These are phyloP conservation scores for Entoloma clypeatum DNA, from an alignment of 1,284 basidiomycete species.

Conservation along the genomic window DNA sequence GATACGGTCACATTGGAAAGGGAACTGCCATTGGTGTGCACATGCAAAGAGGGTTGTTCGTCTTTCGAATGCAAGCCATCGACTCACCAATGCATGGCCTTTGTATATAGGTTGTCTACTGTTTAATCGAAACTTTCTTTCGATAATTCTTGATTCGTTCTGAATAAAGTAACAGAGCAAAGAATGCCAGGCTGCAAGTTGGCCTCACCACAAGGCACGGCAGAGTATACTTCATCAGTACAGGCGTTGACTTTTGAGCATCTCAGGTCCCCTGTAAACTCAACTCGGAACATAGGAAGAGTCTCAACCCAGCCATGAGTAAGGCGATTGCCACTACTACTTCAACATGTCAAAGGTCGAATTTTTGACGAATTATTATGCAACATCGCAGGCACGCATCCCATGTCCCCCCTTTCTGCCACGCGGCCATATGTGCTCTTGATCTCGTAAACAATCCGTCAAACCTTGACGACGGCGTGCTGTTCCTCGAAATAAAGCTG, in stretches of 20 bases:
- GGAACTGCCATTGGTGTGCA: no score
- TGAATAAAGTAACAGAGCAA: constrained; percentile 16
- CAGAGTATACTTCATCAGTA: background rate
- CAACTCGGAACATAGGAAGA: constrained; percentile 15
- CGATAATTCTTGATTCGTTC: background rate
- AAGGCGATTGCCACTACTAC: constrained; percentile 16
- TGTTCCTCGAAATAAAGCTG: constrained; percentile 19
- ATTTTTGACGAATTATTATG: background rate
- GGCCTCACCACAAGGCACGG: constrained; percentile 24
- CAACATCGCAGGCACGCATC: constrained; percentile 16
- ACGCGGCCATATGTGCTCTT: constrained; percentile 23
- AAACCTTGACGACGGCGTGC: constrained; percentile 15
- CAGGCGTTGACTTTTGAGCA: constrained; percentile 2
- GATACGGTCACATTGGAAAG: no score
- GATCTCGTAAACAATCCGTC: constrained; percentile 19
- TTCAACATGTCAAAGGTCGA: constrained; percentile 25
- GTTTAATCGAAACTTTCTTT: constrained; percentile 14
- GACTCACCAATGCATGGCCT: constrained; percentile 3
- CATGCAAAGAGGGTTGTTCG: constrained; percentile 23
- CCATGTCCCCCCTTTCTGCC: constrained; percentile 19
- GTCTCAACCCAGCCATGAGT: constrained; percentile 14
- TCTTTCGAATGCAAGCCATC: background rate
- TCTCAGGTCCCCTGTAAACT: constrained; percentile 20
- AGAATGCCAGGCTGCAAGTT: constrained; percentile 23
- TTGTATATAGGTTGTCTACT: constrained; percentile 21